These are phyloP conservation scores for Lentinula sp. DNA, from an alignment of 768 basidiomycete genomes.

Conservation along the genomic window DNA sequence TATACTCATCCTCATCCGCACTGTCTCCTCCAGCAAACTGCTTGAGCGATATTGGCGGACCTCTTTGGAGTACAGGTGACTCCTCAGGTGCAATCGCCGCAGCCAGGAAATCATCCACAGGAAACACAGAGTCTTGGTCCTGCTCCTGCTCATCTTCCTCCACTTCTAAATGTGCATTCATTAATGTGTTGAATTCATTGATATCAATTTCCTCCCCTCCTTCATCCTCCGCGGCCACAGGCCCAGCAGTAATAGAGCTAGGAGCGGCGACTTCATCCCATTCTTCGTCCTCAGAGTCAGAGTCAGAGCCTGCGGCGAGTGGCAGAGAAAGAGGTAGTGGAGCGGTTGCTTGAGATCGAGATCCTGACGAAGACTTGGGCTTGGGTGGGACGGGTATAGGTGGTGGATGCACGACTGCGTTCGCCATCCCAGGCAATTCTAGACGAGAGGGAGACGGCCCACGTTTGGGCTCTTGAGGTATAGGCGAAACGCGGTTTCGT, in stretches of 20 bases:
- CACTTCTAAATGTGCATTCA: slow-evolving; percentile 30
- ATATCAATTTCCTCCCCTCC: slow-evolving; percentile 29
- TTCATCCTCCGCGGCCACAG: slow-evolving; percentile 6
- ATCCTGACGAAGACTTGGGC: background rate
- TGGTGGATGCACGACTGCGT: slow-evolving; percentile 11
- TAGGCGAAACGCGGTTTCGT: slow-evolving; percentile 21
- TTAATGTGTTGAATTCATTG: slow-evolving; percentile 30
- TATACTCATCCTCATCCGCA: slow-evolving; percentile 42
- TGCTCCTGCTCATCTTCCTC: slow-evolving; percentile 21
- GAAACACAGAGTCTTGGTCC: slow-evolving; percentile 26
- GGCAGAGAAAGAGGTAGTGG: slow-evolving; percentile 16
- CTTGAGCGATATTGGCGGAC: slow-evolving; percentile 44
- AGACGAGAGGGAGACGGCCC: slow-evolving; percentile 16
- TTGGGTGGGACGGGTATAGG: slow-evolving; percentile 8
- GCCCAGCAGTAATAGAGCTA: slow-evolving; percentile 13
- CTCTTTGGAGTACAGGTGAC: slow-evolving; percentile 15
- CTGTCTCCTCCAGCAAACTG: slow-evolving; percentile 34
- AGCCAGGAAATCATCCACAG: slow-evolving; percentile 40
- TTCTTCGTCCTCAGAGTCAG: slow-evolving; percentile 36
- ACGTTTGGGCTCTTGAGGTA: slow-evolving; percentile 25
- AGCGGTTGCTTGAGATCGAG: slow-evolving; percentile 10
- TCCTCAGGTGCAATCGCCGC: slow-evolving; percentile 23
- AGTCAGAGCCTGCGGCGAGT: slow-evolving; percentile 16
- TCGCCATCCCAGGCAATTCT: slow-evolving; percentile 10
- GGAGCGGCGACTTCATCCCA: slow-evolving; percentile 41